Conservation (phyloP, 305 asterid genomes). For the Plantago coronopus region DNA sequence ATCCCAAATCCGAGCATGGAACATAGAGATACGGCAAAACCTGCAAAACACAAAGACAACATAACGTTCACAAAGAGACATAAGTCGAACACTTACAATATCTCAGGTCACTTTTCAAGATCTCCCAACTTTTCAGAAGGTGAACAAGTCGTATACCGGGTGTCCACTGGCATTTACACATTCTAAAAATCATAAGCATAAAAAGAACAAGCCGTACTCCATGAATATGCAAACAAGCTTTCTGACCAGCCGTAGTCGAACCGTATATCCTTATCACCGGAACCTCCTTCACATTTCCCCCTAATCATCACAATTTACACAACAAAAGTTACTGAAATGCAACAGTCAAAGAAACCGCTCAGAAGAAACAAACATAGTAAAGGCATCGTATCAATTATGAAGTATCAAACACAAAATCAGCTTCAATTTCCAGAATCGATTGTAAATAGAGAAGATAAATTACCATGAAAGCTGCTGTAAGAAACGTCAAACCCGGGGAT, state of each 20-base stretch:
- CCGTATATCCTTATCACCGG: constrained; percentile 91
- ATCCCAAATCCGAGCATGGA: constrained; percentile 63
- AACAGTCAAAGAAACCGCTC: constrained; percentile 8
- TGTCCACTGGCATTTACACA: not conserved
- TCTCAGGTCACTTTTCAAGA: not conserved
- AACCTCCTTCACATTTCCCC: constrained; percentile 91
- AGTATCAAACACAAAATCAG: too few relatives aligned
- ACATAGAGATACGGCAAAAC: constrained; percentile 83
- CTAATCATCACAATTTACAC: constrained; percentile 33
- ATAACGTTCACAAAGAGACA: constrained; percentile 1
- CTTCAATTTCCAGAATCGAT: not conserved
- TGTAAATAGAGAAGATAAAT: not conserved
- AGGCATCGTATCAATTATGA: not conserved
- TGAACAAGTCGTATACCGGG: too few relatives aligned
- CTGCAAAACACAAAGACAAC: constrained; percentile 40
- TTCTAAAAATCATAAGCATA: not conserved
- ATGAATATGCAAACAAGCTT: constrained; percentile 91
- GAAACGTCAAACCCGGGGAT: constrained; percentile 63
- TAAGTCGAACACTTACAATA: not conserved
- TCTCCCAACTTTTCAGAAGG: not conserved
- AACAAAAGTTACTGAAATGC: constrained; percentile 10
- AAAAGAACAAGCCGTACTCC: constrained; percentile 42
- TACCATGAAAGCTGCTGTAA: constrained; percentile 72
- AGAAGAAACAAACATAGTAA: not conserved
- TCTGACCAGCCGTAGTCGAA: constrained; percentile 93